These are phyloP conservation scores for Flaveria trinervia DNA, from an alignment of 129 eudicot species.

Conservation along the genomic window DNA sequence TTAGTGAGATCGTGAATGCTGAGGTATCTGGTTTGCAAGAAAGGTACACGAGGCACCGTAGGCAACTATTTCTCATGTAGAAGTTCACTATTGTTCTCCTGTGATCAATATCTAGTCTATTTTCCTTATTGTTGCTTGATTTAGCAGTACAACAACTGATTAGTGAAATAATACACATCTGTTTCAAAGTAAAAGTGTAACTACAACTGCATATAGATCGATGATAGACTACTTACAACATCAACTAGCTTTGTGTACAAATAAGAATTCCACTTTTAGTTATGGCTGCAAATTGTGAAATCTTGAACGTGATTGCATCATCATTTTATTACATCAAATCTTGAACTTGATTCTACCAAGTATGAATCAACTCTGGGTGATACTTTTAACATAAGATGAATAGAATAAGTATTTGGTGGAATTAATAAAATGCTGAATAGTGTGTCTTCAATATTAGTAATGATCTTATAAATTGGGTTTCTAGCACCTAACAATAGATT, in stretches of 20 bases:
- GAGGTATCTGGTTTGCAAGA: constrained; percentile 35
- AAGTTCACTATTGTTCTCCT: constrained; percentile 4
- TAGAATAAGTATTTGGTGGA: not conserved
- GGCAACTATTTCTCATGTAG: constrained; percentile 49
- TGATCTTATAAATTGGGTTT: not conserved
- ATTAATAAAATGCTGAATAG: not conserved
- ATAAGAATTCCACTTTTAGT: not conserved
- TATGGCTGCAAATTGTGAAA: not conserved
- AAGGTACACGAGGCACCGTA: constrained; percentile 39
- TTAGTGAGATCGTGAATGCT: constrained; percentile 59
- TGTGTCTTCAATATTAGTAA: too few relatives aligned
- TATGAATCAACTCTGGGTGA: not conserved
- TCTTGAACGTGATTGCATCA: too few relatives aligned
- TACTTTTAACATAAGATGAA: not conserved
- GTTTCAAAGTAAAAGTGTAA: constrained; percentile 22
- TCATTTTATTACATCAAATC: too few relatives aligned
- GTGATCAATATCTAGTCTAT: not conserved
- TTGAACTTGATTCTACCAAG: too few relatives aligned
- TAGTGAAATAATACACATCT: constrained; percentile 16
- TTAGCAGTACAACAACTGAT: constrained; percentile 17
- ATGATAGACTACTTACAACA: constrained; percentile 7
- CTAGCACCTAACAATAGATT: not conserved
- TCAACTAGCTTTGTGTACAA: constrained; percentile 24
- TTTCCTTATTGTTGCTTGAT: not conserved
- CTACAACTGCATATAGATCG: constrained; percentile 31